A percentile compares a stretch with the other conserved stretches of the same genome.
These are phyloP conservation scores for Cystofilobasidium capitatum DNA, from an alignment of 768 basidiomycete species.

Conservation along the genomic window DNA sequence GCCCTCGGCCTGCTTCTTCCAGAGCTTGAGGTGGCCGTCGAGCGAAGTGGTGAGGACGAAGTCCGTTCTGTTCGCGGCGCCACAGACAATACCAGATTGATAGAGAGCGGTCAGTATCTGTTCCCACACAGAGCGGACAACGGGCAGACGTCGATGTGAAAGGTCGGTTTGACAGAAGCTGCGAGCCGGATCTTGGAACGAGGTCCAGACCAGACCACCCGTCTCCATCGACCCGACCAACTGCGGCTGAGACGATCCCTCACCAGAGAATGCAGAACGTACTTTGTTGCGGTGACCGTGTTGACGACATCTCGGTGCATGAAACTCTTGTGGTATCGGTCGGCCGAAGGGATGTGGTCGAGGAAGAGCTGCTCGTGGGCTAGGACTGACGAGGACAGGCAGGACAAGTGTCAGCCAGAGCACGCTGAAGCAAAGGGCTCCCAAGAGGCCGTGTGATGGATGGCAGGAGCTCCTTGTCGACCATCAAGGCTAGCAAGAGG, in stretches of 20 bases:
- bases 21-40: slow-evolving; percentile 93
- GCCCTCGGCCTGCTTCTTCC: slow-evolving; percentile 93
- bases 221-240: too few species aligned
- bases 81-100: neutral
- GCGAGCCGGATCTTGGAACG: too few species aligned
- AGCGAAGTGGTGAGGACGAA: slow-evolving; percentile 89
- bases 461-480: too few species aligned
- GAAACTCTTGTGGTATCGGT: slow-evolving; percentile 93
- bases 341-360: slow-evolving; percentile 79
- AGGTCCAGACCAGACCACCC: too few species aligned
- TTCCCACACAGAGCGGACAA: neutral
- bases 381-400: slow-evolving; percentile 51
- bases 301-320: slow-evolving; percentile 94
- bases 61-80: slow-evolving; percentile 56
- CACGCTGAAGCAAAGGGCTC: too few species aligned
- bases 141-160: too few species aligned
- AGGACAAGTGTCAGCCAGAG: too few species aligned
- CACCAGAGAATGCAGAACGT: slow-evolving; percentile 31
- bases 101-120: neutral
- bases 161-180: too few species aligned
- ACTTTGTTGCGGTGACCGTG: slow-evolving; percentile 82
- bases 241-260: neutral
- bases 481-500: too few species aligned
- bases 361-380: slow-evolving; percentile 88
- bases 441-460: too few species aligned